These are phyloP conservation scores for Teratosphaeria pseudoeucalypti DNA, from an alignment of 2,329 filamentous ascomycete genomes.

Conservation along the genomic window DNA sequence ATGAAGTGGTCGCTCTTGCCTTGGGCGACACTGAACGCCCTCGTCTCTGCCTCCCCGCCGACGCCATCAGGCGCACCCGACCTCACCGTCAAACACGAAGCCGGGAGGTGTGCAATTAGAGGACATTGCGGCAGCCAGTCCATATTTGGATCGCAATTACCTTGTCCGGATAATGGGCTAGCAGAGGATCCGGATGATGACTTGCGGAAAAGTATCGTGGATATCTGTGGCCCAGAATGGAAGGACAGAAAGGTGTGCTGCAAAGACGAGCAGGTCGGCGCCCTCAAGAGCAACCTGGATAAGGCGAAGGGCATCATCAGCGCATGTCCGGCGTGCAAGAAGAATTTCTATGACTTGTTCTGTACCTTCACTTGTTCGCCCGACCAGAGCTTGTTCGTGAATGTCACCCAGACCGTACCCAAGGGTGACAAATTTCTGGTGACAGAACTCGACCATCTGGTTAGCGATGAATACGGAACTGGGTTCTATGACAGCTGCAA, in stretches of 20 bases:
- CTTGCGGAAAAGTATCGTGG: slow-evolving; percentile 66
- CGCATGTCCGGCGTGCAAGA: slow-evolving; percentile 90
- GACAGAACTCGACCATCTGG: slow-evolving; percentile 79
- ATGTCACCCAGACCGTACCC: slow-evolving; percentile 65
- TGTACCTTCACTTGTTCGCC: slow-evolving; percentile 98
- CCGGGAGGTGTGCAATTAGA: slow-evolving; percentile 79
- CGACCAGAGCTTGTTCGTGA: slow-evolving; percentile 89
- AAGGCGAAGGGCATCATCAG: slow-evolving; percentile 82
- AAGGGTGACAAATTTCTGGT: slow-evolving; percentile 58
- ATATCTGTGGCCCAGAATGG: slow-evolving; percentile 84
- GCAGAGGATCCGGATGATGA: slow-evolving; percentile 64
- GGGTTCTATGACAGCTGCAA: slow-evolving; percentile 97
- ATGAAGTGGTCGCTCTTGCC: slow-evolving; percentile 4
- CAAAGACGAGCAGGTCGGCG: slow-evolving; percentile 65
- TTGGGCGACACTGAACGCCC: neutral
- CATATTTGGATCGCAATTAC: slow-evolving; percentile 80
- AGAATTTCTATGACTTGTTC: slow-evolving; percentile 97
- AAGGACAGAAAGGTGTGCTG: slow-evolving; percentile 76
- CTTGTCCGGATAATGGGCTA: slow-evolving; percentile 81
- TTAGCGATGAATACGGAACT: slow-evolving; percentile 71
- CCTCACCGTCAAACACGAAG: slow-evolving; percentile 50
- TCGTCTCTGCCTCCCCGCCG: neutral
- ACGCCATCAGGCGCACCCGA: slow-evolving; percentile 1
- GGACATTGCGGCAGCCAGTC: slow-evolving; percentile 86
- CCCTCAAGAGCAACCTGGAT: slow-evolving; percentile 73